A percentile compares a stretch with the other conserved stretches of the same genome.
phyloP scores from a whole-genome alignment of 371 early-diverging fungal genomes.

The Caulochytrium protostelioides region DNA sequence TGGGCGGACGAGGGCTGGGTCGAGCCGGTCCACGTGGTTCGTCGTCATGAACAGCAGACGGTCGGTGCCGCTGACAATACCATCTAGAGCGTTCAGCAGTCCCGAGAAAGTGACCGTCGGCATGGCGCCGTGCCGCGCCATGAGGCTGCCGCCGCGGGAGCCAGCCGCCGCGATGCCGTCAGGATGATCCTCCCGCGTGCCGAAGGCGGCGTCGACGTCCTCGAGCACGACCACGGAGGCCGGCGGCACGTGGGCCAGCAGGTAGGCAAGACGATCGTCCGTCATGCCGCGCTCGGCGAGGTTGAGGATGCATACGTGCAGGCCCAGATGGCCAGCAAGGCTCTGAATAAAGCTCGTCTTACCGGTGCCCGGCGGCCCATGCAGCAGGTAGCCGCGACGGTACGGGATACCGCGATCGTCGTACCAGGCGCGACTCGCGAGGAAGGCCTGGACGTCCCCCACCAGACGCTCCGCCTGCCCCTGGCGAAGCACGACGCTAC shows the following conservation, averaged over 20 bases:
- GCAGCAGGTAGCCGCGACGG: conserved; percentile 86
- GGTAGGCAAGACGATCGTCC: conserved; percentile 81
- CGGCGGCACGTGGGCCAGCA: conserved; percentile 81
- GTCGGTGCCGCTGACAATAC: conserved; percentile 94
- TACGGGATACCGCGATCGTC: conserved; percentile 89
- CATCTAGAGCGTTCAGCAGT: conserved; percentile 95
- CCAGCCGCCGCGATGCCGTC: too few relatives aligned
- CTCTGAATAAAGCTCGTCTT: conserved; percentile 97
- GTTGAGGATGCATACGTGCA: conserved; percentile 92
- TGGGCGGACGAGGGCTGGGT: conserved; percentile 93
- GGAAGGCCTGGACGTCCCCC: conserved; percentile 63
- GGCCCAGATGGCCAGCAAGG: conserved; percentile 87
- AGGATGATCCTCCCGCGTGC: conserved; percentile 35
- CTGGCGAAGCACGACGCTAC: conserved; percentile 66
- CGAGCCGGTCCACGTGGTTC: conserved; percentile 87
- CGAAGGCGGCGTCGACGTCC: conserved; percentile 98
- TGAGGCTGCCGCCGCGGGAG: too few relatives aligned
- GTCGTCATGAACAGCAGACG: conserved; percentile 98
- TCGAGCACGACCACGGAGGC: conserved; percentile 92
- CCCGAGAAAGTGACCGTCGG: conserved; percentile 97
- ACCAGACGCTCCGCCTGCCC: conserved; percentile 53
- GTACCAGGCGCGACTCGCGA: conserved; percentile 81
- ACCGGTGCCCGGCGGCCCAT: conserved; percentile 98
- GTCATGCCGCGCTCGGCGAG: conserved; percentile 81
- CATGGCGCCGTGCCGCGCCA: too few relatives aligned